Conservation (phyloP, 345 rosid species). For the Cardamine chenopodiifolia region DNA sequence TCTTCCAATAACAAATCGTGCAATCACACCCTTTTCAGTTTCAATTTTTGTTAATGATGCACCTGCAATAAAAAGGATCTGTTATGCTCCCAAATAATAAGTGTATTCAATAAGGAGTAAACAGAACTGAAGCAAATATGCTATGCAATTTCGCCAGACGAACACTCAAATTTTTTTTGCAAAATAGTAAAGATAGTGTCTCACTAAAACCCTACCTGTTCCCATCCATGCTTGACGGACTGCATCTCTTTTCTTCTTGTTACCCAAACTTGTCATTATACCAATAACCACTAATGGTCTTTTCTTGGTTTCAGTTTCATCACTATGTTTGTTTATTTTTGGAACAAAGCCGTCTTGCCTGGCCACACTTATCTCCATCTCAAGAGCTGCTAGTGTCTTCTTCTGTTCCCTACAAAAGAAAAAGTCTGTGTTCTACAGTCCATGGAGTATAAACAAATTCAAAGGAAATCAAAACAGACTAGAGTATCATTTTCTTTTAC, state of each 20-base stretch:
- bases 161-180: too few relatives aligned
- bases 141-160: not conserved
- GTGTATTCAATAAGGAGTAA: not conserved
- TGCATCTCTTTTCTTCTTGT: conserved; percentile 76
- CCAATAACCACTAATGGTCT: conserved; percentile 75
- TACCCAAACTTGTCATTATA: conserved; percentile 70
- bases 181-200: too few relatives aligned
- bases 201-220: conserved; percentile 57
- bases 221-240: conserved; percentile 96
- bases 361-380: conserved; percentile 69
- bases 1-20: conserved; percentile 88
- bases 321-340: conserved; percentile 41
- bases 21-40: conserved; percentile 71
- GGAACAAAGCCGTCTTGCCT: conserved; percentile 66
- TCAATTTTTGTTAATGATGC: conserved; percentile 60
- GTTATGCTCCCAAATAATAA: conserved; percentile 18
- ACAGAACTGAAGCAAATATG: not conserved
- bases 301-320: conserved; percentile 49
- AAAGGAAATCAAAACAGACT: not conserved
- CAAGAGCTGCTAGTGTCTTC: conserved; percentile 71
- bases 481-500: conserved; percentile 40
- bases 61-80: conserved; percentile 43
- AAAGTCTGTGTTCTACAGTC: not conserved
- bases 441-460: not conserved
- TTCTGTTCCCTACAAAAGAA: conserved; percentile 71